Percentiles rank a stretch among this genome's conserved stretches.
Conservation (phyloP, 1,139 yeast genomes). For the Yamadazyma taylorii region DNA sequence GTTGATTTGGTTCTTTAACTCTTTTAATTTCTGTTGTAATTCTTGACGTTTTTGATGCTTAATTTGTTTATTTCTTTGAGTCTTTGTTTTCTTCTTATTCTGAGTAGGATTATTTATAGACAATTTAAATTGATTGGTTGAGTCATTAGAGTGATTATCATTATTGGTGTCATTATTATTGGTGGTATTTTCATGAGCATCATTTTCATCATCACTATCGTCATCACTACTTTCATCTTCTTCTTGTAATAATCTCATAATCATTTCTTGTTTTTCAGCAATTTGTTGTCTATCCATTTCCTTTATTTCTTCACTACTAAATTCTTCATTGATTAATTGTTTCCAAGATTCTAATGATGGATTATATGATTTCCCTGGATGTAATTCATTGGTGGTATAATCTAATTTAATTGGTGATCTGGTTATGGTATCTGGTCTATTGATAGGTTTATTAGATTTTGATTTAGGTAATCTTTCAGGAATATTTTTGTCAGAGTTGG, state of each 20-base stretch:
- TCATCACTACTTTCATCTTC: conserved; percentile 36
- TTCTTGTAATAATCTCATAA: conserved; percentile 62
- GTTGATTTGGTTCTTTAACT: conserved; percentile 53
- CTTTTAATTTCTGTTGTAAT: conserved; percentile 58
- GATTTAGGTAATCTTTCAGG: conserved; percentile 11
- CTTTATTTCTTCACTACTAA: conserved; percentile 59
- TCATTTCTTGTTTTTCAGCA: conserved; percentile 60
- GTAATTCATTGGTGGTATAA: conserved; percentile 21
- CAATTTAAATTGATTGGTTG: conserved; percentile 35
- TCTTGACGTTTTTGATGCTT: conserved; percentile 61
- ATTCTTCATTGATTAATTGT: conserved; percentile 65
- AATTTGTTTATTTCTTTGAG: conserved; percentile 71
- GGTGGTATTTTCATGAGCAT: too few species aligned
- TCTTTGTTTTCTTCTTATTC: conserved; percentile 70
- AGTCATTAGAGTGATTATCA: conserved; percentile 39
- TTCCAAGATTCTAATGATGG: conserved; percentile 89
- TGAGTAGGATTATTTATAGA: conserved; percentile 74
- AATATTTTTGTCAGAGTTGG: conserved; percentile 34
- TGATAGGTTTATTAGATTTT: conserved; percentile 7
- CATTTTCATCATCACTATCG: conserved; percentile 54
- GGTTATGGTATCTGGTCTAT: conserved; percentile 14
- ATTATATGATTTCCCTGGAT: conserved; percentile 90
- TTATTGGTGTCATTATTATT: conserved; percentile 40
- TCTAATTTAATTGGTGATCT: conserved; percentile 24
- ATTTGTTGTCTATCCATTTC: conserved; percentile 65